Base-by-base conservation (phyloP, 768 basidiomycete genomes). In the Erythrobasidium yunnanense region DNA sequence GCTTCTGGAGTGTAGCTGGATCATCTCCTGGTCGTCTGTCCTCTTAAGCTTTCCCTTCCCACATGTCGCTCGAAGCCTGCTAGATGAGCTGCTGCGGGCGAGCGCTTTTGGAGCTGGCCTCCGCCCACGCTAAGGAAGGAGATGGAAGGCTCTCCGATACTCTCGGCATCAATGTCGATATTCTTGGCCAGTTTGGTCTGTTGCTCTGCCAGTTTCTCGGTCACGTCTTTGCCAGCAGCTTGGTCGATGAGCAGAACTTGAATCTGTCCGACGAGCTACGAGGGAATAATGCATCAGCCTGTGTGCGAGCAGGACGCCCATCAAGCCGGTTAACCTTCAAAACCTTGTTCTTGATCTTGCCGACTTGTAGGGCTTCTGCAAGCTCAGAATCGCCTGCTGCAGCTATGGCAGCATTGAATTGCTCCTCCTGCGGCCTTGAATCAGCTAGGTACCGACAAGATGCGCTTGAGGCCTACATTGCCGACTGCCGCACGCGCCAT, bases 171-270 rank as follows among this genome's bases (percentile, higher is more conserved):
- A 25, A 11, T 25, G 8, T 13, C 22, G 23, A 25, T 25, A 23
- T 51, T 51, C 49, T 51, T 23, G 49, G 49, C 49, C 49, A 51
- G 49, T 25, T 51, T 51, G 49, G 49, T 51, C 49, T 51, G 49
- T 25, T 51, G 11, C 25, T 51, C 49, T 8, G 17, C 49, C 11
- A 51, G 8, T 7, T 51, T 23, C 11, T 13, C 49, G 11, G 49
- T 23, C 8, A 51, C 49, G 49, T 51, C 49, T 25, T 51, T 15
- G 11, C 49, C 49, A 11, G 17, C 17, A 13, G 49, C 49, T 25
- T 51, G 49, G 17, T 51, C 25, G 49, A 51, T 51, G 17, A 8
- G 49, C 13, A 51, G 22, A 25, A 51, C 49, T 25, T 51, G 49
- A 25, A 51, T 51, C 49, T 51, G 11, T 15, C 49, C 49, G 11